Percentiles rank a stretch among this genome's conserved stretches.
These are phyloP conservation scores for Thyridium curvatum DNA, from an alignment of 2,329 filamentous ascomycete species.

Conservation along the genomic window DNA sequence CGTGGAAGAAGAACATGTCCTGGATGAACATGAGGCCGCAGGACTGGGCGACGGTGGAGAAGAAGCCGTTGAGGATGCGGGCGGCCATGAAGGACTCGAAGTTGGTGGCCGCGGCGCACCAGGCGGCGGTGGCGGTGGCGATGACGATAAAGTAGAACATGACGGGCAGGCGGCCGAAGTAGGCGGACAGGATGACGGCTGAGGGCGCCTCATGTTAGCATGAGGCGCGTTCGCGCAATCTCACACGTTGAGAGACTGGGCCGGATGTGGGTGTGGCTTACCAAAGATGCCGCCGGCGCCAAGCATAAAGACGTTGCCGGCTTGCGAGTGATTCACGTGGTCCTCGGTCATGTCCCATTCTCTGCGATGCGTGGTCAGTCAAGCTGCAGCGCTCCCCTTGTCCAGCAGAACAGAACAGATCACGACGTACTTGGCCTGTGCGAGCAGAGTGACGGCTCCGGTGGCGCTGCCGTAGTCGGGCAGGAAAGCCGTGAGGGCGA, in stretches of 20 bases:
- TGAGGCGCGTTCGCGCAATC: too few species aligned
- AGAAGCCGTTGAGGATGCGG: constrained; percentile 41
- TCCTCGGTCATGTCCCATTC: constrained; percentile 42
- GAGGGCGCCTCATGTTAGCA: neutral
- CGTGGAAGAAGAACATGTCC: constrained; percentile 56
- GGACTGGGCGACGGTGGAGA: constrained; percentile 36
- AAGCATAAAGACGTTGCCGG: constrained; percentile 46
- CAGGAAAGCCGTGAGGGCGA: constrained; percentile 37
- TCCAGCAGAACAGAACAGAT: neutral
- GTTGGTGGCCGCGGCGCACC: constrained; percentile 35
- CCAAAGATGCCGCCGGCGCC: constrained; percentile 32
- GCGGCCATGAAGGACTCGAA: constrained; percentile 42
- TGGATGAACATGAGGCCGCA: constrained; percentile 46
- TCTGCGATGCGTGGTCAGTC: constrained; percentile 10
- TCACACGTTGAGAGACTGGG: too few species aligned
- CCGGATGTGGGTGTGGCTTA: constrained; percentile 12
- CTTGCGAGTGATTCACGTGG: constrained; percentile 43
- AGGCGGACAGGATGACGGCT: constrained; percentile 33
- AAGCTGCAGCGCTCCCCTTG: neutral
- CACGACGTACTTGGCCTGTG: constrained; percentile 30
- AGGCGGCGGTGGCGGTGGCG: constrained; percentile 29
- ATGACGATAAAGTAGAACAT: constrained; percentile 32
- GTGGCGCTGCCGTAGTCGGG: constrained; percentile 43
- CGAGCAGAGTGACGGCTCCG: constrained; percentile 34
- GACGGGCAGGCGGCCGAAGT: constrained; percentile 36